Base-by-base conservation (phyloP, 169 alveolate species). In the Cystoisospora suis region DNA sequence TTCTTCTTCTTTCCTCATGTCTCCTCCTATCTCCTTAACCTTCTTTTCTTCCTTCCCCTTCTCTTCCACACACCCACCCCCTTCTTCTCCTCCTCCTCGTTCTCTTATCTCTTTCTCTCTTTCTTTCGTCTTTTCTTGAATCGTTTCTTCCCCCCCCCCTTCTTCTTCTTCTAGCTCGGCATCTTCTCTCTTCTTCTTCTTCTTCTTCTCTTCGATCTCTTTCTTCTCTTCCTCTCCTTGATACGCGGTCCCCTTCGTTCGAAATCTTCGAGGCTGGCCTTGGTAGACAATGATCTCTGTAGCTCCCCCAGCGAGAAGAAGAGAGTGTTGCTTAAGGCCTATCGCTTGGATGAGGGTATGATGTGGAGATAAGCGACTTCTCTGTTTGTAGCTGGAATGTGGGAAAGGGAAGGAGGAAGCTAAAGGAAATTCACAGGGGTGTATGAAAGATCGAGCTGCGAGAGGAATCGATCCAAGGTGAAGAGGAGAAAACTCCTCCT, bases 341-440 rank as follows among this genome's bases (percentile, higher is more conserved):
- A 88, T 77, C 42, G 92, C 87, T 72, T 88, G 92, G 59, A 88
- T 81, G 49, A 88, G 80, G 23, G 58, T 44, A 27, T 72, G 53
- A 12, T 85, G 36, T 20, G 92, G 92, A 9, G 92, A 88, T 17
- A 88, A 46, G 3, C 87, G 17, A 59, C 89, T 88, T 49, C 92
- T 87, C 81, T 88, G 92, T 29, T 42, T 40, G 44, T 29, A 72
- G 32, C 49, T 46, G 44, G 36, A 81, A 56, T 88, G 92, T 4
- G 92, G 81, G 79, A 88, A 88, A 27, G 87, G 81, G 42, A 88
- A 70, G 32, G 44, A 32, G 38, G 70, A 23, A 44, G 85, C 45
- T n/a, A 47, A 20, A n/a, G 92, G 92, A 53, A 88, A 88, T 36
- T 53, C 36, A 83, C 87, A 77, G 20, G 92, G 92, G 47, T 49